Percentiles rank a stretch among this genome's conserved stretches.
These are phyloP conservation scores for Naganishia friedmannii DNA, from an alignment of 768 basidiomycete genomes.

Conservation along the genomic window DNA sequence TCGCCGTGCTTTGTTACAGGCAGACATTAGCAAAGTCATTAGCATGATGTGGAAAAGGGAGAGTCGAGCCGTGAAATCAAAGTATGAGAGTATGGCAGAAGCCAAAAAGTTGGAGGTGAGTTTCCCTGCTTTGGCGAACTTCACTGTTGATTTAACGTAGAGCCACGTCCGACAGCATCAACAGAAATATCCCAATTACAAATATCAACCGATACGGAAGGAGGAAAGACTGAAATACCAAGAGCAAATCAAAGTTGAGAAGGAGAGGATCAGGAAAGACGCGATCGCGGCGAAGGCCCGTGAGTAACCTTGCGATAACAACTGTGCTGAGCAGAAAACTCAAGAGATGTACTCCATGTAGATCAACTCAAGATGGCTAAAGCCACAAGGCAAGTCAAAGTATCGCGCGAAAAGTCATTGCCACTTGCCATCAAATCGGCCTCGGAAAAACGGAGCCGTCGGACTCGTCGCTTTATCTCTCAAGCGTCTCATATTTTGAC, in stretches of 20 bases:
- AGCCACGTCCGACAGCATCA: constrained; percentile 37
- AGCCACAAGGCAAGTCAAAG: constrained; percentile 13
- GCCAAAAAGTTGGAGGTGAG: constrained; percentile 51
- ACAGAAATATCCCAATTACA: constrained; percentile 46
- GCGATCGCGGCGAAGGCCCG: constrained; percentile 29
- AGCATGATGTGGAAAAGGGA: constrained; percentile 66
- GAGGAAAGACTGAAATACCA: constrained; percentile 43
- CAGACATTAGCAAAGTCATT: constrained; percentile 65
- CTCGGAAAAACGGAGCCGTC: background rate
- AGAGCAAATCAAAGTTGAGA: constrained; percentile 42
- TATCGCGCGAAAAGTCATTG: constrained; percentile 8
- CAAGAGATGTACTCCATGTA: background rate
- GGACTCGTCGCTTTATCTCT: background rate
- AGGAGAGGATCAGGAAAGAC: constrained; percentile 41
- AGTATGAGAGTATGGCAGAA: constrained; percentile 47
- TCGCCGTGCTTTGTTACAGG: constrained; percentile 55
- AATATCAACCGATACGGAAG: constrained; percentile 48
- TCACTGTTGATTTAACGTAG: background rate
- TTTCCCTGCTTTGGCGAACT: constrained; percentile 6
- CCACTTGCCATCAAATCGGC: background rate
- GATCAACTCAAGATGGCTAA: constrained; percentile 16
- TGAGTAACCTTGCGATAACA: background rate
- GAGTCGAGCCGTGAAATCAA: constrained; percentile 54
- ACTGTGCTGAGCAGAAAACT: background rate
- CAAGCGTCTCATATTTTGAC: constrained; percentile 8